These are phyloP conservation scores for Auricularia cornea DNA, from an alignment of 768 basidiomycete genomes.

Conservation along the genomic window DNA sequence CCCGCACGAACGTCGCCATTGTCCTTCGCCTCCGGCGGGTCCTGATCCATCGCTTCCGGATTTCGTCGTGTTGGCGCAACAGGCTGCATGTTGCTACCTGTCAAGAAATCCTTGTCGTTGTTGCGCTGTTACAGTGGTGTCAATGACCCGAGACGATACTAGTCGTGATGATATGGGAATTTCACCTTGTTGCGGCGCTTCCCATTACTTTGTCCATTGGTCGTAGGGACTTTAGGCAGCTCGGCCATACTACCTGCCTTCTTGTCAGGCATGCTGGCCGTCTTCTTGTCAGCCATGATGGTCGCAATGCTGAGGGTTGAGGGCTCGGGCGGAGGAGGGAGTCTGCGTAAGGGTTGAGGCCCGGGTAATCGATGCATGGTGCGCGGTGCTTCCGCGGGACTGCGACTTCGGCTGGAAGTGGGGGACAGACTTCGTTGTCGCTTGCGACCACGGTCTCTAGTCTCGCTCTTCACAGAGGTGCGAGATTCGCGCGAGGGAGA, in stretches of 20 bases:
- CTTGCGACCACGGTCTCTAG: slow-evolving; percentile 21
- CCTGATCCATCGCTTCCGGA: not conserved
- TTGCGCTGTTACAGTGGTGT: not conserved
- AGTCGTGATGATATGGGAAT: not conserved
- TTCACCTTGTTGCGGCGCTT: not conserved
- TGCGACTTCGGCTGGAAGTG: slow-evolving; percentile 35
- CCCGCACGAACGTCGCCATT: not conserved
- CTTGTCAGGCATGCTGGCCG: no score
- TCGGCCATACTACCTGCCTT: no score
- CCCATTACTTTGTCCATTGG: not conserved
- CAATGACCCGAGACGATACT: not conserved
- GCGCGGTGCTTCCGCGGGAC: slow-evolving; percentile 43
- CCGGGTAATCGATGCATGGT: slow-evolving; percentile 58
- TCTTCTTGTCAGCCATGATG: no score
- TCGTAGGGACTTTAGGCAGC: no score
- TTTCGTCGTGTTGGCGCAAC: not conserved
- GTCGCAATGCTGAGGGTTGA: no score
- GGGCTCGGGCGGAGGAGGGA: slow-evolving; percentile 2
- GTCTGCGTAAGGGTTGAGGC: slow-evolving; percentile 31
- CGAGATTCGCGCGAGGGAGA: not conserved
- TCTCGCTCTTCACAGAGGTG: not conserved
- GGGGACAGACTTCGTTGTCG: slow-evolving; percentile 45
- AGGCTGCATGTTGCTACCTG: not conserved
- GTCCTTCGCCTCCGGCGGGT: not conserved
- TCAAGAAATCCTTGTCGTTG: not conserved